Base-by-base conservation (phyloP, 257 asterid genomes). In the Vinca minor region DNA sequence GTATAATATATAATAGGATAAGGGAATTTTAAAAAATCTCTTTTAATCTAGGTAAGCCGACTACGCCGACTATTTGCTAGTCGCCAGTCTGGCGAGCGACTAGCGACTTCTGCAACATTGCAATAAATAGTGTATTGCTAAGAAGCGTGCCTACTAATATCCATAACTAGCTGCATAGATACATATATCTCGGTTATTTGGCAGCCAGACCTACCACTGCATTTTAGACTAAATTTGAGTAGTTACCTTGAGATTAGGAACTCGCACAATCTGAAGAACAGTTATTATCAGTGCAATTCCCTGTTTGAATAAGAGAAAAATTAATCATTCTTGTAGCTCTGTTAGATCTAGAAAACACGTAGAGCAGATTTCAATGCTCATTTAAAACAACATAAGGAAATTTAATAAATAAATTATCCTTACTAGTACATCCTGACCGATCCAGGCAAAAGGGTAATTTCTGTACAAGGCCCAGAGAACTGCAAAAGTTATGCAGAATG, bases 341-440 rank as follows among this genome's bases (percentile, higher is more conserved):
- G 63, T 29, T 65, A 45, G 38, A 59, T 18, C 36, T 59, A 73
- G 39, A 18, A 50, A n/a, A 14, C 61, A 23, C 28, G n/a, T 31
- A 58, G n/a, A 45, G 14, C 32, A 55, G 3, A 59, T 49, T 14
- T 4, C 5, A 20, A 14, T 54, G n/a, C 28, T 1, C 21, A 1
- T 13, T 12, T 13, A 12, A 13, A 42, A 42, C 4, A 42, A 42
- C 38, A 5, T n/a, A n/a, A n/a, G n/a, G 45, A 48, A 71, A 69
- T 32, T 29, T 58, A 64, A 71, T 17, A 42, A 28, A 47, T 62
- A 65, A 44, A 1, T 48, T 23, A 39, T 58, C 63, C 88, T 82
- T 77, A 91, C 98, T 64, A 91, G 96, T 69, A 91, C 75, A 76
- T 91, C 96, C 81, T 86, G 98, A 66, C 96, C 98, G 48, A 91